phyloP scores from a whole-genome alignment of 2,329 filamentous ascomycete genomes.

The Paramyrothecium sp. region DNA sequence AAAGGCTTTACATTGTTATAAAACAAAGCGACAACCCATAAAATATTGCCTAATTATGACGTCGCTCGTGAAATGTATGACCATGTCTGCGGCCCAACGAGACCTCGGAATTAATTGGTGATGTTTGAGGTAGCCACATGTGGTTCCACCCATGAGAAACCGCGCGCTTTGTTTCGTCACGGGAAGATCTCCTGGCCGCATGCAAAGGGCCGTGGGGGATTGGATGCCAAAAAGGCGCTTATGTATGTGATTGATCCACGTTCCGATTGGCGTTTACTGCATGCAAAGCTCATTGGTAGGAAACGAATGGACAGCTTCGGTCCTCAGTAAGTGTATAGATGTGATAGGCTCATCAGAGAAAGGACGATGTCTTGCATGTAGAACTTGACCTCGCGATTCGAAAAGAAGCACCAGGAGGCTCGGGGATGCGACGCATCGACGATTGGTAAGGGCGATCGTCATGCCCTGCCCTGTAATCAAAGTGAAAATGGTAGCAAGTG shows the following conservation, averaged over 20 bases:
- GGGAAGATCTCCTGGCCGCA: not conserved
- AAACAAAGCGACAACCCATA: too few relatives aligned
- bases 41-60: not conserved
- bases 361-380: too few relatives aligned
- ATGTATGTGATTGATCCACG: not conserved
- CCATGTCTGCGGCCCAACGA: not conserved
- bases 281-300: not conserved
- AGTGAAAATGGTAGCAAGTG: too few relatives aligned
- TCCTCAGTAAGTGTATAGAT: not conserved
- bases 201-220: not conserved
- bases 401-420: too few relatives aligned
- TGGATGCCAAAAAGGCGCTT: not conserved
- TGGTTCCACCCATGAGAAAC: not conserved
- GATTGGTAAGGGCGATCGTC: too few relatives aligned
- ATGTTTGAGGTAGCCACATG: not conserved
- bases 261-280: not conserved
- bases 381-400: too few relatives aligned
- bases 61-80: not conserved
- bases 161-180: not conserved
- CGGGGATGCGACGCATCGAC: too few relatives aligned
- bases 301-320: not conserved
- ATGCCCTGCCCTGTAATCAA: too few relatives aligned
- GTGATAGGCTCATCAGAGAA: too few relatives aligned
- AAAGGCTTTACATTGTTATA: too few relatives aligned
- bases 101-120: not conserved